Base-by-base conservation (phyloP, 495 filamentous ascomycete genomes). In the Lophium mytilinum region DNA sequence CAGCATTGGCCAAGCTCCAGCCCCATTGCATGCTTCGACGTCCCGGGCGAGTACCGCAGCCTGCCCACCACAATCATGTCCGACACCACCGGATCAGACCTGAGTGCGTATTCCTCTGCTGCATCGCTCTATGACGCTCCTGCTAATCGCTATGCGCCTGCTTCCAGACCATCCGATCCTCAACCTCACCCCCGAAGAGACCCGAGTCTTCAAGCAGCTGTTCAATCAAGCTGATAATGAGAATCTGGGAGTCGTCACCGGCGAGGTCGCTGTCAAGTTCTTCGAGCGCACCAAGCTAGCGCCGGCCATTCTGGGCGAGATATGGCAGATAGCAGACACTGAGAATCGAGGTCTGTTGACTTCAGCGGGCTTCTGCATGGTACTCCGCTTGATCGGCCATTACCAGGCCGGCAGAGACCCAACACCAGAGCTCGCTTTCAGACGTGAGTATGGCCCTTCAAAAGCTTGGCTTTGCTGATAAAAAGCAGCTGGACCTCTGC, bases 271-370 rank as follows among this genome's bases (percentile, higher is more conserved):
- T 8, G 94, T 97, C 63, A 90, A 91, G 63, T 97, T 98, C 76
- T 98, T 98, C 65, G 91, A 97, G 72, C 94, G 92, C 80, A 96
- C 93, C 30, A 82, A 87, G 60, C 76, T 98, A 34, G 80, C 89
- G 50, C 85, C 89, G 43, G 81, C 87, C 53, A 80, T 92, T 24
- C 78, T 98, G 61, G 93, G 93, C 68, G 87, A 96, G 89, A 96
- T 97, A 80, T 98, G 93, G 93, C 90, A 96, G 73, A 91, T 98
- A 67, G 94, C 93, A 53, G 93, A 98, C 72, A 89, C 81, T 62
- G 92, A 96, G 73, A 98, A 97, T 73, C 82, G 90, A 57, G 93
- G 94, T 56, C 83, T 96, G 50, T 78, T 98, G 67, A 95, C 89
- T 39, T 89, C 88, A 3, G 78, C 88, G 46, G 94, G 91, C 63